Evolutionary conservation across 1,284 basidiomycete genomes (phyloP), one percentile per base, ranked within the genome.

Genomic region (Grifola frondosa): DNA sequence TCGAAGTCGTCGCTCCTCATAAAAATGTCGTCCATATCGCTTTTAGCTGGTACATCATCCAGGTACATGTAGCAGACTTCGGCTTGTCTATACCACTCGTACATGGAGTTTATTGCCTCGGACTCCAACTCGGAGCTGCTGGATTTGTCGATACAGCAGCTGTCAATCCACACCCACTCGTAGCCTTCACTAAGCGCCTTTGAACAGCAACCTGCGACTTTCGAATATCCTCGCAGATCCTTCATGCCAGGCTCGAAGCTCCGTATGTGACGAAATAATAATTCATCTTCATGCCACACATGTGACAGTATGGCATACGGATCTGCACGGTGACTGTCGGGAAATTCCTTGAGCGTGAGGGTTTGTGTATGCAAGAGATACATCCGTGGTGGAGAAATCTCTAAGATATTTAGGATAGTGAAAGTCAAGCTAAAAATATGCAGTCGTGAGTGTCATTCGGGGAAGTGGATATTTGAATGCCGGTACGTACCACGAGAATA

Each of bases 51-150:
- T n/a, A 50, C 44, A 23, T 50, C 48, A 30, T 17, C 24, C 11
- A 50, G 44, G 29, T 33, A 46, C 6, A 36, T 44, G 41, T 40
- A 50, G 38, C 48, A 50, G 8, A 41, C 21, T 3, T 7, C 13
- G 1, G 48, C 36, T 23, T 33, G 40, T 3, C 28, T 25, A 13
- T 50, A 50, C 44, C 44, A 50, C 20, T 44, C 25, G 43, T 40
- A 49, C 48, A 49, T 49, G 9, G 48, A 49, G 43, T 45, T 49
- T 30, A 49, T 40, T 4, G 41, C 44, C 26, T 50, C 41, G 6
- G 48, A 50, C n/a, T n/a, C n/a, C 2, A 50, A 23, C 34, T 46
- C 48, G 12, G 48, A 37, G 41, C 44, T 50, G 38, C 44, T 50
- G 2, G 36, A 22, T 30, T 46, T 22, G 37, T 50, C 40, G 38